Base-by-base conservation (phyloP, 768 basidiomycete species). In the Tylopilus balloui region DNA sequence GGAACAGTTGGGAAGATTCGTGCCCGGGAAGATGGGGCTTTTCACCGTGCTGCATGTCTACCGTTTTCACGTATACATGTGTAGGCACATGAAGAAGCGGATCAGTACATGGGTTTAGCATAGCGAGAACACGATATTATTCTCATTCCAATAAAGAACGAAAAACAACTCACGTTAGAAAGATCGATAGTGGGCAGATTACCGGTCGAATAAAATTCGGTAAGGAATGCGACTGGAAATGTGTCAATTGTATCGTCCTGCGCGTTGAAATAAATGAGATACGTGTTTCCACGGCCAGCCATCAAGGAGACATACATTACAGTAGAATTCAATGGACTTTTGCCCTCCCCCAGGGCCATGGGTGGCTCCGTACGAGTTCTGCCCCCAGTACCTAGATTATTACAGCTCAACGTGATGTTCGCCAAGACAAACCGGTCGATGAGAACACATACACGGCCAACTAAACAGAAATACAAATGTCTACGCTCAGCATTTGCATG, bases 21-120 rank as follows among this genome's bases (percentile, higher is more conserved):
- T 84, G 12, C 83, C 84, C 8, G 82, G 67, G 53, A 85, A 88
- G 11, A 73, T 78, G 0, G 73, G 66, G 47, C 81, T 80, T 56
- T 78, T 75, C 2, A 66, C 72, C n/a, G 32, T 71, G 57, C 79
- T 86, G 64, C 85, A 86, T 5, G 70, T 82, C 81, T 86, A 47
- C 25, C 21, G 40, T 35, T 4, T 21, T 23, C 41, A 14, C 11
- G 43, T n/a, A 15, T 7, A 4, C 23, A 14, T 13, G 29, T 11
- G 40, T 23, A 36, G 27, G 32, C n/a, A 23, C 37, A 35, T 7
- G 19, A 27, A 20, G 5, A 15, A 21, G 27, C 25, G 42, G 37
- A 49, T 55, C 48, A 47, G 37, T 17, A 21, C 13, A 24, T n/a
- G n/a, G n/a, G n/a, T n/a, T n/a, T n/a, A n/a, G n/a, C n/a, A n/a